Evolutionary conservation across 2,329 filamentous ascomycete genomes (phyloP).

Genomic region (Fusarium tanahbumbuense): DNA sequence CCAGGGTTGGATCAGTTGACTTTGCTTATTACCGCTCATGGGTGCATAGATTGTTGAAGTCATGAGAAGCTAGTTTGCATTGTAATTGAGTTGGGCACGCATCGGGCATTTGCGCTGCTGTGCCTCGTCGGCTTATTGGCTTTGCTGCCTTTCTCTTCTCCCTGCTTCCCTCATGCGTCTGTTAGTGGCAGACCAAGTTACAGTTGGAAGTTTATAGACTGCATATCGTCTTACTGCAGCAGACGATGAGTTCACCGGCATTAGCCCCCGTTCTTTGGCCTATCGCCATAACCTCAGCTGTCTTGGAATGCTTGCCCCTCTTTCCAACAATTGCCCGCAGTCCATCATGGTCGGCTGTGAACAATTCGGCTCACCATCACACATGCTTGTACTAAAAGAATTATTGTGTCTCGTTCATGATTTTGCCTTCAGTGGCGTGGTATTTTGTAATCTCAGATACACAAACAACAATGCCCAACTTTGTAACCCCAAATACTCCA

Average conservation of each 20-base stretch:
- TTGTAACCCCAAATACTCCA: conserved; percentile 44
- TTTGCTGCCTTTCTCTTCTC: conserved; percentile 21
- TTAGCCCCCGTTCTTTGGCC: conserved; percentile 29
- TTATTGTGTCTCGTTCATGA: conserved; percentile 19
- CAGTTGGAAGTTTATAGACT: conserved; percentile 2
- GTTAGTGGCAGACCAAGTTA: conserved; percentile 18
- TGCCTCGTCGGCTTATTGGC: conserved; percentile 1
- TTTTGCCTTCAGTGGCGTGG: conserved; percentile 42
- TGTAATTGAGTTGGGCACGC: conserved; percentile 35
- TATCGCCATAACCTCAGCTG: conserved; percentile 30
- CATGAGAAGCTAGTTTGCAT: conserved; percentile 17
- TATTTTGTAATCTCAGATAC: conserved; percentile 44
- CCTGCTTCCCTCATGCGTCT: conserved; percentile 30
- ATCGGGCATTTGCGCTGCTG: conserved; percentile 39
- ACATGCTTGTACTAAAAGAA: conserved; percentile 1
- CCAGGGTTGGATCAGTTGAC: conserved; percentile 2
- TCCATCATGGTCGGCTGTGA: conserved; percentile 1
- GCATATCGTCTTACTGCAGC: conserved; percentile 37
- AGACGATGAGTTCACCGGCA: conserved; percentile 33
- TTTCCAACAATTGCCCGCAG: conserved; percentile 20
- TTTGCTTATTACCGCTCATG: conserved; percentile 25
- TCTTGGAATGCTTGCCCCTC: conserved; percentile 27
- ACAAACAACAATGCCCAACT: conserved; percentile 34
- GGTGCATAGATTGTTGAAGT: conserved; percentile 7
- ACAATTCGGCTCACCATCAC: neutral